Base-by-base conservation (phyloP, 176 grass and related monocot genomes). In the Echinochloa phyllopogon region DNA sequence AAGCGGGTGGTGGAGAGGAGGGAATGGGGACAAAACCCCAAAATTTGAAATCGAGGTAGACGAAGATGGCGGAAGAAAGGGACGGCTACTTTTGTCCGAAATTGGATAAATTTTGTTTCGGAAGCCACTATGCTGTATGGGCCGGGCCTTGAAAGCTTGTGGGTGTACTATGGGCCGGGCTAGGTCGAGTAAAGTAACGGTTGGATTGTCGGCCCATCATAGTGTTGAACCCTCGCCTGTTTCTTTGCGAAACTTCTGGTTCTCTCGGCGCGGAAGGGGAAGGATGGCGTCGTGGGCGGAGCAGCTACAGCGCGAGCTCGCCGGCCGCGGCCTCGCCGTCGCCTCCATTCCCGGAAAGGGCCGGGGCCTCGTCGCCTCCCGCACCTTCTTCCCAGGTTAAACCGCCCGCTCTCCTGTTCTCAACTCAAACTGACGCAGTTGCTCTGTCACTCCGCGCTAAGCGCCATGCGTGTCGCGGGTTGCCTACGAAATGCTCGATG, bases 381-480 rank as follows among this genome's bases (percentile, higher is more conserved):
- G 74, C 17, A 84, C 62, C 62, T 90, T 98, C 85, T 82, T 85
- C 76, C 96, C 89, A 0, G 93, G 96, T 95, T 68, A 21, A 63
- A 39, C 59, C 10, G 0, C 42, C 39, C 9, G 0, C 38, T 24
- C 36, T 62, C 67, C 29, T 33, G 29, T 33, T 64, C 5, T 76
- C 74, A n/a, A 8, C 25, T 29, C 25, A 7, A 65, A 33, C 17
- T 6, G 13, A 24, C 2, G 15, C 15, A 11, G n/a, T n/a, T 29
- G 49, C 3, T 53, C 27, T 27, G 20, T 3, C 33, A 0, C 11
- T 9, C 2, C 59, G 18, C 0, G 10, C 51, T 11, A 23, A 17
- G 77, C 83, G 10, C 51, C 16, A 23, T 13, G 77, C 83, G 27
- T 6, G 61, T 71, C 10, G 3, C 18, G 45, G 3, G 7, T 27